Evolutionary conservation across 129 eudicot species (phyloP), one percentile per base, ranked within the genome.

Genomic region (Artemisia tridentata): DNA sequence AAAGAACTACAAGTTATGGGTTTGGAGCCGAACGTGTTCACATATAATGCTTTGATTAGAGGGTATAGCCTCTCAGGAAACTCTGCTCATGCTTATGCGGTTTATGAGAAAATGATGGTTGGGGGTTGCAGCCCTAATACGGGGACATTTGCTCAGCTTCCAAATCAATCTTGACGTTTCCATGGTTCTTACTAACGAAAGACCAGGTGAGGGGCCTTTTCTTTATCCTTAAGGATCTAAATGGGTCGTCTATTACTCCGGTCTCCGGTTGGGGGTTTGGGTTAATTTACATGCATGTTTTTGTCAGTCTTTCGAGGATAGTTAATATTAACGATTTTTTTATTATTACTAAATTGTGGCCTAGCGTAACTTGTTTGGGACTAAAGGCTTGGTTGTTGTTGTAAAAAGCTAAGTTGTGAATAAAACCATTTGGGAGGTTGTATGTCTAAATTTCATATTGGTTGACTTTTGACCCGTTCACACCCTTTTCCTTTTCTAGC

Each of bases 71-170:
- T 78, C 15, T 79, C 96, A 3, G 97, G 99, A 16, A 77, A 93
- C 50, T 72, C 88, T 8, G 87, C 88, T 45, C 72, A 74, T 61
- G 99, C 99, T 1, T 93, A 89, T 73, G 96, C 85, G 11, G 75
- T 93, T 54, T 93, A 85, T 82, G 96, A 93, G 86, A 86, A 80
- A 73, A 93, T 93, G 97, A 87, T 93, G 97, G 82, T 82, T 20
- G 91, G 86, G 29, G 99, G 99, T 7, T 93, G 99, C 77, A 84
- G 80, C 72, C 99, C 99, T 3, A 93, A 93, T 63, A 78, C 84
- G 3, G 93, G 90, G 43, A 93, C 99, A 45, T 85, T 89, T 79
- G 96, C 95, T 23, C 96, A 85, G 77, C 99, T 93, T 45, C 99
- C 99, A 64, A 90, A 89, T 76, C 86, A 80, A 75, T 67, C 82